Evolutionary conservation across 768 basidiomycete species (phyloP).

Genomic region (Porpolomopsis calyptriformis): DNA sequence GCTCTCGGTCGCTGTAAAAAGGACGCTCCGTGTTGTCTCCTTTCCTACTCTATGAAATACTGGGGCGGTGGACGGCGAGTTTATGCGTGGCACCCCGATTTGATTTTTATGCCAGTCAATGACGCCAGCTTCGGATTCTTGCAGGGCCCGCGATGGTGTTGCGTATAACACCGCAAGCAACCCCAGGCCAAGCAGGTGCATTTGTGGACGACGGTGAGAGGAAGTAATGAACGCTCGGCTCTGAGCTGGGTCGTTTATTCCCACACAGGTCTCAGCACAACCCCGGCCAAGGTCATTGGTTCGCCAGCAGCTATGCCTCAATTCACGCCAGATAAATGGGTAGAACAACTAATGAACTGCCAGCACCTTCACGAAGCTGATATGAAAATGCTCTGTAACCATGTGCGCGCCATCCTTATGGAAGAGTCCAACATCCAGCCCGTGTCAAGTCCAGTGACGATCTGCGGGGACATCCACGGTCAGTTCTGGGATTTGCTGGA

Average conservation of each 20-base stretch:
- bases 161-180: constrained; percentile 10
- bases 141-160: constrained; percentile 36
- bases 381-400: constrained; percentile 88
- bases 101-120: constrained; percentile 83
- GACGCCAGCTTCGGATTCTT: constrained; percentile 66
- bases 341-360: constrained; percentile 78
- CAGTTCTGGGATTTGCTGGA: constrained; percentile 97
- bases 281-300: neutral
- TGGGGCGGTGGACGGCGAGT: constrained; percentile 44
- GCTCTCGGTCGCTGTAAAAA: constrained; percentile 56
- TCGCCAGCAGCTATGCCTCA: constrained; percentile 17
- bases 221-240: no score
- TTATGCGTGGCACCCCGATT: constrained; percentile 59
- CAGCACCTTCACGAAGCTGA: constrained; percentile 82
- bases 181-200: constrained; percentile 20
- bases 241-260: neutral
- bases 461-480: constrained; percentile 94
- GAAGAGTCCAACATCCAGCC: constrained; percentile 98
- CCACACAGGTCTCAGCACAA: neutral
- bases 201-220: constrained; percentile 5
- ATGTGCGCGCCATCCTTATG: constrained; percentile 79
- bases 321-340: constrained; percentile 65
- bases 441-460: constrained; percentile 88
- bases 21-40: constrained; percentile 28
- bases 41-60: constrained; percentile 37